These are phyloP conservation scores for Xylariaceae sp. DNA, from an alignment of 2,329 filamentous ascomycete species.

Conservation along the genomic window DNA sequence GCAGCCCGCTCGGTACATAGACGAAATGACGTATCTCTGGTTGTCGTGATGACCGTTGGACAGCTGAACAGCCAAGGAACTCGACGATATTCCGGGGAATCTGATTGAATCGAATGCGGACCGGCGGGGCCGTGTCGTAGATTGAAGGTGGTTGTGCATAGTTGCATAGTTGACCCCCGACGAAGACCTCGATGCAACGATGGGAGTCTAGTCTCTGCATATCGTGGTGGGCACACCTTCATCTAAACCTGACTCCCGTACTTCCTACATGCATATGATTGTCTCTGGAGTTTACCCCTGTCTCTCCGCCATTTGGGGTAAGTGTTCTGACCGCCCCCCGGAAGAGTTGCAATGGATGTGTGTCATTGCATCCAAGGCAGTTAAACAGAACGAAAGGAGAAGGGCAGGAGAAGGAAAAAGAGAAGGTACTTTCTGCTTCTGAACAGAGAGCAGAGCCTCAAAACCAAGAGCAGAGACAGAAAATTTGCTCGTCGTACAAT, in stretches of 20 bases:
- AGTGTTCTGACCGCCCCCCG: conserved; percentile 10
- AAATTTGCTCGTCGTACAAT: neutral
- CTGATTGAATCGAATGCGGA: neutral
- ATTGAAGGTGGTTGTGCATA: too few species aligned
- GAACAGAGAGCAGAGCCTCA: conserved; percentile 16
- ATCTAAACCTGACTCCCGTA: too few species aligned
- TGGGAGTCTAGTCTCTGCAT: too few species aligned
- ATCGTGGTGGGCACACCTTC: too few species aligned
- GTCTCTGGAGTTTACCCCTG: neutral
- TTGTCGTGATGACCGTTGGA: too few species aligned
- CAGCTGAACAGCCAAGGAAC: too few species aligned
- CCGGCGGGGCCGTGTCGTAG: neutral
- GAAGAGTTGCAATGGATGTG: conserved; percentile 11
- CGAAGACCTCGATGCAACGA: too few species aligned
- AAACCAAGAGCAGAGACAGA: neutral
- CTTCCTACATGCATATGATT: too few species aligned
- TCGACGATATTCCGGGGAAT: too few species aligned
- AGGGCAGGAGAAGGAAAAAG: neutral
- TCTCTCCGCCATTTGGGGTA: conserved; percentile 19
- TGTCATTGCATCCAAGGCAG: conserved; percentile 3
- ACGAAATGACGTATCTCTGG: too few species aligned
- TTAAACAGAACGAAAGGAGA: neutral
- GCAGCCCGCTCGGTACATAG: too few species aligned
- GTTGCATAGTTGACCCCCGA: too few species aligned
- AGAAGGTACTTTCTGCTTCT: neutral